Conservation (phyloP, 129 eudicot species). For the Ambrosia trifida region DNA sequence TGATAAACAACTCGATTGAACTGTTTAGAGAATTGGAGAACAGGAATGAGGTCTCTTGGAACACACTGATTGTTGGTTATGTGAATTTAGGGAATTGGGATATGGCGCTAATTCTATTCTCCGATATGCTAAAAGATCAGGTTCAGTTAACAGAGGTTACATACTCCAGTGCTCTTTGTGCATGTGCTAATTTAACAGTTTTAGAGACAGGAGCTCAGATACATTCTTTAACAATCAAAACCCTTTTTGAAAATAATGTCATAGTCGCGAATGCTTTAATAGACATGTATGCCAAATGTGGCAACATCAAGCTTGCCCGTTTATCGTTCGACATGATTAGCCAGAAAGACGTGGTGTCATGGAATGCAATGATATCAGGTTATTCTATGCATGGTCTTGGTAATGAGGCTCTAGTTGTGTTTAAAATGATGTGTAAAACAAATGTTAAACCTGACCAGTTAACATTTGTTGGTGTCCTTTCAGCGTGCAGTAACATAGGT, state of each 20-base stretch:
- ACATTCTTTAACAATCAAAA: conserved; percentile 57
- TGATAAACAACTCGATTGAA: conserved; percentile 44
- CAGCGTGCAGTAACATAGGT: conserved; percentile 79
- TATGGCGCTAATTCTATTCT: conserved; percentile 50
- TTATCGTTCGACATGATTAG: conserved; percentile 45
- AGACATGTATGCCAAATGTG: conserved; percentile 82
- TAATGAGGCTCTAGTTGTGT: conserved; percentile 53
- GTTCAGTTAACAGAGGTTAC: conserved; percentile 62
- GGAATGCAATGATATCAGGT: conserved; percentile 74
- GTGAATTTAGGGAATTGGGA: conserved; percentile 58
- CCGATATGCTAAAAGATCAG: conserved; percentile 51
- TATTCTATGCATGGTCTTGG: conserved; percentile 89
- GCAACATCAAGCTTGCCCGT: conserved; percentile 61
- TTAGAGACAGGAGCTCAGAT: conserved; percentile 61
- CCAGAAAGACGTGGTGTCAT: conserved; percentile 60
- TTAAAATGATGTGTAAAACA: conserved; percentile 49
- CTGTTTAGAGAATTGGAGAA: conserved; percentile 46
- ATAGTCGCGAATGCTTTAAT: conserved; percentile 61
- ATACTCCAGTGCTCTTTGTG: conserved; percentile 63
- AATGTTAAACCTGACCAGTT: conserved; percentile 51
- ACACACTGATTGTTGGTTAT: conserved; percentile 73
- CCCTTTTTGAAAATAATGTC: conserved; percentile 37
- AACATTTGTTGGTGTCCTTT: conserved; percentile 75
- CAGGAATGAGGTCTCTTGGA: conserved; percentile 77
- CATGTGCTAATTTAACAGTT: conserved; percentile 64